Conservation (phyloP, 768 basidiomycete genomes). For the Neoboletus brunneissimus region DNA sequence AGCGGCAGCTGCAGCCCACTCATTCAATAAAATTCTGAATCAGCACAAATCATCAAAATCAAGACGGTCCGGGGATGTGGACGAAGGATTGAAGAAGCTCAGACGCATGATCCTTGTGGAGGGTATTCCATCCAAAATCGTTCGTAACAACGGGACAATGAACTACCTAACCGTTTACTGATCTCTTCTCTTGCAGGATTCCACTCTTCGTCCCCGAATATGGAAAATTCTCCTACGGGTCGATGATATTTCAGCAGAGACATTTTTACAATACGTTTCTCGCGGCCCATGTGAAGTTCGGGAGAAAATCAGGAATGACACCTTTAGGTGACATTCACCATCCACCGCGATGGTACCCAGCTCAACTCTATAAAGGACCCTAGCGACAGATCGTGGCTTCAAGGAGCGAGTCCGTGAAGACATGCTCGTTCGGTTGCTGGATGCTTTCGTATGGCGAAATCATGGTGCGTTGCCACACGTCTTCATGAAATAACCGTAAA, state of each 20-base stretch:
- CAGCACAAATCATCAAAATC: constrained; percentile 69
- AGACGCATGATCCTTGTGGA: constrained; percentile 87
- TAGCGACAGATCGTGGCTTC: constrained; percentile 97
- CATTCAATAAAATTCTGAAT: constrained; percentile 78
- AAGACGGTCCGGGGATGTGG: constrained; percentile 60
- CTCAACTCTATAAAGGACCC: constrained; percentile 47
- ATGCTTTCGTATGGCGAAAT: constrained; percentile 97
- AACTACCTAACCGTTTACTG: neutral
- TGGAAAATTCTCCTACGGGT: constrained; percentile 94
- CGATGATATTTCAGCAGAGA: constrained; percentile 71
- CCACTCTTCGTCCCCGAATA: constrained; percentile 82
- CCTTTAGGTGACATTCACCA: constrained; percentile 67
- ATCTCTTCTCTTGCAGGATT: constrained; percentile 48
- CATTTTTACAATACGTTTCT: constrained; percentile 73
- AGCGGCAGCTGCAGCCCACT: constrained; percentile 51
- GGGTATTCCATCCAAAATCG: constrained; percentile 77
- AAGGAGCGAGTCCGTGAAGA: constrained; percentile 96
- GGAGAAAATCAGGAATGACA: constrained; percentile 95
- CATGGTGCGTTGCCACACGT: constrained; percentile 50
- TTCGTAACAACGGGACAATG: constrained; percentile 37
- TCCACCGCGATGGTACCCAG: neutral
- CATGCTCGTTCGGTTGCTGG: constrained; percentile 92
- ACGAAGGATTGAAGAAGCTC: constrained; percentile 84
- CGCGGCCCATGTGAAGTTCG: constrained; percentile 84
- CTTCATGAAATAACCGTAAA: neutral